Evolutionary conservation across 164 flowering plant genomes (phyloP).

Genomic region (Stephania yunnanensis): DNA sequence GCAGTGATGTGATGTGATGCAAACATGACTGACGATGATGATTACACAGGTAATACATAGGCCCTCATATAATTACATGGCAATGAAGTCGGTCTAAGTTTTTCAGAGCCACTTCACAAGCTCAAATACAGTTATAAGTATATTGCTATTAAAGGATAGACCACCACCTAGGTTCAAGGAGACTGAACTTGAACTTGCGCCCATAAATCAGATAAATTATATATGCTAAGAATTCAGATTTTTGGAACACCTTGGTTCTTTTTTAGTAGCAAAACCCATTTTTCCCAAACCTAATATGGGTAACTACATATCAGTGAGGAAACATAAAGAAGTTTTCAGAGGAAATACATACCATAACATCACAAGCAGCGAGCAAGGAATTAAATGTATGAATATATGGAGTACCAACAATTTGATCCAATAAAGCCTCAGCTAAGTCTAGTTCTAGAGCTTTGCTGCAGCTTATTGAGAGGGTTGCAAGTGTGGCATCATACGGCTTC

Average conservation of each 20-base stretch:
- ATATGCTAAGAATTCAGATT: background rate
- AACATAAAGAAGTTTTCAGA: background rate
- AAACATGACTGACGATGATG: background rate
- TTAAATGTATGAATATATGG: conserved; percentile 45
- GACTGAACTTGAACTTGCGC: background rate
- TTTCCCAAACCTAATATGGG: background rate
- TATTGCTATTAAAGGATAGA: background rate
- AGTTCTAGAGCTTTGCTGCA: conserved; percentile 61
- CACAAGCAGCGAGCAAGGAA: conserved; percentile 65
- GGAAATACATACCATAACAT: conserved; percentile 44
- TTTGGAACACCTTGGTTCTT: background rate
- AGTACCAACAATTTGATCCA: conserved; percentile 42
- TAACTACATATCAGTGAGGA: background rate
- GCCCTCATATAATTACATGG: background rate
- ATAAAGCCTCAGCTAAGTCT: conserved; percentile 66
- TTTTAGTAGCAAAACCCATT: background rate
- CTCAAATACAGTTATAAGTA: background rate
- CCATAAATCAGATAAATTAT: no score
- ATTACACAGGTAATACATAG: background rate
- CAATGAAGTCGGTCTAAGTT: no score
- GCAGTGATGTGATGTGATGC: background rate
- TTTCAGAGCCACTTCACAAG: background rate
- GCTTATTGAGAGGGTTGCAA: conserved; percentile 51
- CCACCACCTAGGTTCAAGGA: background rate
- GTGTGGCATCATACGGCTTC: conserved; percentile 60